Conservation (phyloP, 164 flowering plant species). For the Hamamelis virginiana region DNA sequence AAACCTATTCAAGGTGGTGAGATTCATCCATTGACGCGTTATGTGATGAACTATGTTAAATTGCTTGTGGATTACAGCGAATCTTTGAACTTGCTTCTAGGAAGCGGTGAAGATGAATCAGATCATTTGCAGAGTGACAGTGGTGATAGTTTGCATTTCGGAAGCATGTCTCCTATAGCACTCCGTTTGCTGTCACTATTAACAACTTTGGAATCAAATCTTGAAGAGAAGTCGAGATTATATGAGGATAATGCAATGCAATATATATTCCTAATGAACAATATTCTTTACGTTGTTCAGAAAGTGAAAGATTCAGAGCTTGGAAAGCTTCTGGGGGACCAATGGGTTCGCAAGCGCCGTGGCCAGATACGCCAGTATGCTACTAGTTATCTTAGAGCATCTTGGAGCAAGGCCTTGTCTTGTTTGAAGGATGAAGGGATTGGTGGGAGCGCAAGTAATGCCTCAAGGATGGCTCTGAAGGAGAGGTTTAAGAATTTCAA, state of each 20-base stretch:
- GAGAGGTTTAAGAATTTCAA: constrained; percentile 84
- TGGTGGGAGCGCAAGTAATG: constrained; percentile 64
- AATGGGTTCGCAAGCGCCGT: constrained; percentile 74
- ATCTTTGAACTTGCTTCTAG: constrained; percentile 57
- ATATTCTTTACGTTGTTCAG: constrained; percentile 73
- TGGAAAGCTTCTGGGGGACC: constrained; percentile 64
- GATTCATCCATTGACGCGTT: constrained; percentile 72
- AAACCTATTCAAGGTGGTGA: constrained; percentile 64
- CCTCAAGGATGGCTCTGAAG: constrained; percentile 64
- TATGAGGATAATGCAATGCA: constrained; percentile 78
- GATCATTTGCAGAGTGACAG: constrained; percentile 18
- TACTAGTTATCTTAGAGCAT: constrained; percentile 74
- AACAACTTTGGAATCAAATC: constrained; percentile 59
- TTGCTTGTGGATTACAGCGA: constrained; percentile 71
- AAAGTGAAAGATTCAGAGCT: constrained; percentile 89
- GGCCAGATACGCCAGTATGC: constrained; percentile 70
- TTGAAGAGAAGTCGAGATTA: constrained; percentile 70
- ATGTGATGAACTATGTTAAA: constrained; percentile 84
- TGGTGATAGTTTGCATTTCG: constrained; percentile 25
- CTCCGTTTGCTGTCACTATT: constrained; percentile 43
- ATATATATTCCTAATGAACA: constrained; percentile 79
- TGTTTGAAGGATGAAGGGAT: constrained; percentile 85
- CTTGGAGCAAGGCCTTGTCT: constrained; percentile 74
- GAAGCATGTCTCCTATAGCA: constrained; percentile 39
- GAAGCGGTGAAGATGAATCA: constrained; percentile 17